Conservation (phyloP, 2,329 filamentous ascomycete species). For the Podosphaera aphanis region DNA sequence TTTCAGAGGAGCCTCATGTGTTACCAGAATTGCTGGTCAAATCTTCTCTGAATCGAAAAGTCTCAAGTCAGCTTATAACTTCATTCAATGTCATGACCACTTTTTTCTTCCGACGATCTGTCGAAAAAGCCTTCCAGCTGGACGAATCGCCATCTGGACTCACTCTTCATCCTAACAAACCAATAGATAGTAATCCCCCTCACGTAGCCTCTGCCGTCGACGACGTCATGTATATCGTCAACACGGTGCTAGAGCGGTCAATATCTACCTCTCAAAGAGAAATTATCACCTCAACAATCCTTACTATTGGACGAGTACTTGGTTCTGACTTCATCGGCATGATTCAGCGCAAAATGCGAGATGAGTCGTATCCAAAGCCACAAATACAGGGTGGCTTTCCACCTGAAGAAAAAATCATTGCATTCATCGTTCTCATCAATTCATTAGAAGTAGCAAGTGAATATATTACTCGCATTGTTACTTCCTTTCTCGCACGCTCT, state of each 20-base stretch:
- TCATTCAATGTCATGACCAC: slow-evolving; percentile 85
- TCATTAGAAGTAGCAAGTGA: slow-evolving; percentile 82
- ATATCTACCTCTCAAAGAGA: slow-evolving; percentile 65
- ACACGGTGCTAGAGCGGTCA: slow-evolving; percentile 68
- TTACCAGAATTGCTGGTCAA: slow-evolving; percentile 54
- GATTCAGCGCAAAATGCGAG: slow-evolving; percentile 92
- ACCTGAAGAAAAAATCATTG: slow-evolving; percentile 67
- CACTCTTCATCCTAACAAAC: slow-evolving; percentile 47
- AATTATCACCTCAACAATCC: slow-evolving; percentile 55
- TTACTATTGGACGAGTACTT: slow-evolving; percentile 57
- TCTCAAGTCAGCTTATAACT: slow-evolving; percentile 45
- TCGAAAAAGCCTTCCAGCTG: slow-evolving; percentile 92
- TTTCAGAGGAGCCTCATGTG: slow-evolving; percentile 31
- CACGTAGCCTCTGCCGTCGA: slow-evolving; percentile 91
- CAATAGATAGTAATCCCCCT: slow-evolving; percentile 55
- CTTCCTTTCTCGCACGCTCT: slow-evolving; percentile 31
- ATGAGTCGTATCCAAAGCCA: slow-evolving; percentile 75
- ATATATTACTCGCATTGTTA: slow-evolving; percentile 71
- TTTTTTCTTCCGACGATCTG: slow-evolving; percentile 88
- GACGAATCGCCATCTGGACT: slow-evolving; percentile 70
- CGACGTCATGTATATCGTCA: slow-evolving; percentile 98
- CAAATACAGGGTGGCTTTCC: slow-evolving; percentile 58
- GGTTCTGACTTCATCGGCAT: slow-evolving; percentile 84
- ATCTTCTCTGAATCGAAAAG: slow-evolving; percentile 61
- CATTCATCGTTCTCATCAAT: slow-evolving; percentile 85